Conservation (phyloP, 495 filamentous ascomycete species). For the Elaphomyces granulatus region DNA sequence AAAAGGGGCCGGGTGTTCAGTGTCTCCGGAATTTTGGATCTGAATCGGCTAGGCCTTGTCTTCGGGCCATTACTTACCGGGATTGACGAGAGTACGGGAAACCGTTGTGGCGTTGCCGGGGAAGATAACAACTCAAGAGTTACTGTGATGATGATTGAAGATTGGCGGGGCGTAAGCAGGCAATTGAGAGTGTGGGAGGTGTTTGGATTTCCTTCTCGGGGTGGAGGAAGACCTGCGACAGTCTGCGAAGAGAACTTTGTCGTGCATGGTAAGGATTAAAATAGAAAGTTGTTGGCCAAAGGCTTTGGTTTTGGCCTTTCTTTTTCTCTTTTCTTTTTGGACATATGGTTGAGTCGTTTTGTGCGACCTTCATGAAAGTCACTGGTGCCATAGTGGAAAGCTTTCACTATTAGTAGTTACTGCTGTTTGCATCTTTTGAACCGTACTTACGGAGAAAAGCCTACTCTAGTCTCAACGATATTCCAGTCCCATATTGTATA, state of each 20-base stretch:
- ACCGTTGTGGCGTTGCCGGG: slow-evolving; percentile 11
- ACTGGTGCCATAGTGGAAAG: no score
- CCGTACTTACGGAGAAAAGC: no score
- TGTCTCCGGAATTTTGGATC: slow-evolving; percentile 9
- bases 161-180: slow-evolving; percentile 23
- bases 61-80: slow-evolving; percentile 24
- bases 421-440: no score
- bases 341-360: no score
- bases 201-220: neutral
- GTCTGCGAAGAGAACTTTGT: neutral
- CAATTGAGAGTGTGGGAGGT: slow-evolving; percentile 11
- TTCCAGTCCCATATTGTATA: no score
- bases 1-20: slow-evolving; percentile 8
- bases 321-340: no score
- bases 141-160: slow-evolving; percentile 18
- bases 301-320: no score
- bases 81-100: slow-evolving; percentile 1
- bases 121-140: slow-evolving; percentile 24
- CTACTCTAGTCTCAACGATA: no score
- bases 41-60: slow-evolving; percentile 18
- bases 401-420: no score
- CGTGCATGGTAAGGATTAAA: no score
- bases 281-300: no score
- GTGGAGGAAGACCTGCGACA: neutral
- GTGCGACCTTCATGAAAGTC: no score